Evolutionary conservation across 176 grass and related monocot genomes (phyloP).

Genomic region (Juncus inflexus): DNA sequence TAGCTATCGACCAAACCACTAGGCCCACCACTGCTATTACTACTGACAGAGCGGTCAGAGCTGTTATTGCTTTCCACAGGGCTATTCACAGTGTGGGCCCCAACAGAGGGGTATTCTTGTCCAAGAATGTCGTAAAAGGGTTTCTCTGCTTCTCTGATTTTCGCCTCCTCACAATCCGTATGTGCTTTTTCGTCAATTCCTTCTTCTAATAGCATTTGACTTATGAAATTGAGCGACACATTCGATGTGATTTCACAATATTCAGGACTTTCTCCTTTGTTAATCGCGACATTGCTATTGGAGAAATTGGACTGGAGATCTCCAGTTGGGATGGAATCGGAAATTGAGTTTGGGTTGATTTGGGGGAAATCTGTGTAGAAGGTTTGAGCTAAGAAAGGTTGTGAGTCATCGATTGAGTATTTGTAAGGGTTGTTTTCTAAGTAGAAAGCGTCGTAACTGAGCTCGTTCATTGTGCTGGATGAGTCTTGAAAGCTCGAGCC

Average conservation of each 20-base stretch:
- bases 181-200: conserved; percentile 24
- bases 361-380: conserved; percentile 16
- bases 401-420: conserved; percentile 2
- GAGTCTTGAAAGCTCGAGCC: conserved; percentile 13
- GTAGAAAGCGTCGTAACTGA: conserved; percentile 21
- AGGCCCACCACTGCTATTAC: conserved; percentile 7
- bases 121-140: conserved; percentile 27
- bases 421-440: conserved; percentile 16
- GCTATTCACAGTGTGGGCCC: conserved; percentile 5
- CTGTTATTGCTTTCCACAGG: conserved; percentile 18
- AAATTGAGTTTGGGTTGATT: conserved; percentile 6
- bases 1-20: conserved; percentile 9
- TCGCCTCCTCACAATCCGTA: conserved; percentile 23
- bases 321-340: conserved; percentile 10
- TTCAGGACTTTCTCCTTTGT: conserved; percentile 26
- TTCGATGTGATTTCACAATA: conserved; percentile 31
- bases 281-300: not conserved
- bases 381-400: conserved; percentile 13
- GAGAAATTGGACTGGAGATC: conserved; percentile 21
- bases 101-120: conserved; percentile 23
- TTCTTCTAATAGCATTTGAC: conserved; percentile 24
- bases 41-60: conserved; percentile 16
- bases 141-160: conserved; percentile 20
- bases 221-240: conserved; percentile 21
- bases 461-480: conserved; percentile 25